These are phyloP conservation scores for Poronia punctata DNA, from an alignment of 495 filamentous ascomycete genomes.

Conservation along the genomic window DNA sequence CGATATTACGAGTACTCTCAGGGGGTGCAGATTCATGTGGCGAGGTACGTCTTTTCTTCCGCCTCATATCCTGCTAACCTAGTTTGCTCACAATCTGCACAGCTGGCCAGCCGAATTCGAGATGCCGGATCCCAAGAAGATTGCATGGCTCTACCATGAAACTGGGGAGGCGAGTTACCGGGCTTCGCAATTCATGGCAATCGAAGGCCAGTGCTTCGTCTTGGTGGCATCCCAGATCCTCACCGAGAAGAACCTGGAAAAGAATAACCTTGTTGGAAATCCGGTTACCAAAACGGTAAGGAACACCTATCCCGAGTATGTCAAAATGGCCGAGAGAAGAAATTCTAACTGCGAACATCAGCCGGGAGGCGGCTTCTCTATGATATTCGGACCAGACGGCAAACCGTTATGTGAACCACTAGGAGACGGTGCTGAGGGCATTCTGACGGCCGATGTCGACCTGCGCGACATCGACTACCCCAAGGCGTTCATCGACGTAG, in stretches of 20 bases:
- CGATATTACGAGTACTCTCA: constrained; percentile 49
- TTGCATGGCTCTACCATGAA: constrained; percentile 26
- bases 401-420: constrained; percentile 34
- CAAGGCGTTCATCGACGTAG: constrained; percentile 39
- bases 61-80: neutral
- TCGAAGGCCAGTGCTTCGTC: constrained; percentile 48
- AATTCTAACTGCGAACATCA: constrained; percentile 3
- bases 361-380: constrained; percentile 44
- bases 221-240: constrained; percentile 42
- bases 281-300: constrained; percentile 28
- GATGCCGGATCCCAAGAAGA: constrained; percentile 27
- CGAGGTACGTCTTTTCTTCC: constrained; percentile 41
- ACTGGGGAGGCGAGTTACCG: constrained; percentile 28
- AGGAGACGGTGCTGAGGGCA: constrained; percentile 29
- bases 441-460: constrained; percentile 42
- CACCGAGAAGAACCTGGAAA: constrained; percentile 29
- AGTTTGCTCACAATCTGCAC: constrained; percentile 6
- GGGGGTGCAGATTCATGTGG: constrained; percentile 49
- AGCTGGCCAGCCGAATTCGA: constrained; percentile 29
- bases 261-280: constrained; percentile 27
- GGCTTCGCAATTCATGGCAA: constrained; percentile 37
- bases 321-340: neutral
- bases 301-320: neutral
- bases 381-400: constrained; percentile 50
- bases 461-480: constrained; percentile 33